phyloP scores from a whole-genome alignment of 1,139 yeast species.

The Suhomyces wounanorum region DNA sequence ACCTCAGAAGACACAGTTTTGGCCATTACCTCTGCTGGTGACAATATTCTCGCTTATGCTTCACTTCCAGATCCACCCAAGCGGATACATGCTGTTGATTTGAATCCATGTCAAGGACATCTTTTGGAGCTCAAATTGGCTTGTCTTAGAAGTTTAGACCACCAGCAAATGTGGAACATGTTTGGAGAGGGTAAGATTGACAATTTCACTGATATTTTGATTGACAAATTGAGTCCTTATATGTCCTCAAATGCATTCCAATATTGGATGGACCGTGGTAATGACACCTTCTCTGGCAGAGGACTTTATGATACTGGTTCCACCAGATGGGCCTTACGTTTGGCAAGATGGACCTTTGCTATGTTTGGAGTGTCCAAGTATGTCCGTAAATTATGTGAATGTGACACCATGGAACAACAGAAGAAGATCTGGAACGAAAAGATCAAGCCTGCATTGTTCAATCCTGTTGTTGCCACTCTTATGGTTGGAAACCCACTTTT shows the following conservation, averaged over 20 bases:
- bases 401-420: conserved; percentile 64
- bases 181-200: conserved; percentile 75
- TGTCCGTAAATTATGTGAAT: conserved; percentile 58
- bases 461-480: conserved; percentile 65
- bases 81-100: conserved; percentile 80
- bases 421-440: conserved; percentile 58
- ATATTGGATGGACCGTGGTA: conserved; percentile 72
- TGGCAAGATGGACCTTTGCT: conserved; percentile 61
- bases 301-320: conserved; percentile 83
- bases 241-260: conserved; percentile 80
- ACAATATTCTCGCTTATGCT: conserved; percentile 74
- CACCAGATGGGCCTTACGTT: conserved; percentile 80
- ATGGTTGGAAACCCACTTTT: conserved; percentile 79
- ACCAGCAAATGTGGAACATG: conserved; percentile 67
- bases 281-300: conserved; percentile 56
- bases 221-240: conserved; percentile 62
- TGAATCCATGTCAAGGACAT: conserved; percentile 83
- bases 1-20: conserved; percentile 67
- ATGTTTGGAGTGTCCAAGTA: conserved; percentile 54
- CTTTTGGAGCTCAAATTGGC: conserved; percentile 78
- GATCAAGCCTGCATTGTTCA: conserved; percentile 69
- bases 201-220: conserved; percentile 47
- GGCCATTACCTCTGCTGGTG: conserved; percentile 87
- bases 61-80: conserved; percentile 69
- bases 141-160: conserved; percentile 54